Evolutionary conservation across 208 protist species (phyloP), one percentile per base, ranked within the genome.

Genomic region (Herpetomonas tarakana): DNA sequence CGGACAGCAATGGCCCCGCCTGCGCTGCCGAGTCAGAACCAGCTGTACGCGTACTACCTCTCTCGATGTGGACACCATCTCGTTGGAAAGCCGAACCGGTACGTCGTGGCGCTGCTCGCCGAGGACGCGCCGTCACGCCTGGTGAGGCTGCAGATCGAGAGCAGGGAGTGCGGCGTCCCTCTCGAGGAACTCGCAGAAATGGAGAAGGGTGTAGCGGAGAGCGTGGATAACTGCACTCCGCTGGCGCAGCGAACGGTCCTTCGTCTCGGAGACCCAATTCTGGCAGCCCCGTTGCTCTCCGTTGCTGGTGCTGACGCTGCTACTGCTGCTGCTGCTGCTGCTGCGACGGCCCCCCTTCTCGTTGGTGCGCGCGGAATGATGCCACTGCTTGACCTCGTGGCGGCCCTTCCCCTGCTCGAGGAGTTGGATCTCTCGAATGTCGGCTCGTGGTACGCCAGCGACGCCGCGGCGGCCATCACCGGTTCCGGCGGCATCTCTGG

Each of bases 41-140:
- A 92, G 27, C 74, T 92, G 30, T 86, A 81, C 58, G 72, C 78
- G 29, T 76, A 85, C 49, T 92, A 88, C 57, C 53, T 84, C 45
- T 63, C 68, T 9, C 66, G 75, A 18, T 92, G 85, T 49, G 81
- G 81, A 3, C 67, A 77, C 38, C 66, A 82, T 45, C 56, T 68
- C 9, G 81, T 92, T 44, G 62, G 65, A 2, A 81, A 78, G 55
- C 81, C 85, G 9, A 81, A 83, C 35, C 31, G 29, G 21, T 60
- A 68, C n/a, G 71, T 86, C 57, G 58, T 88, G 11, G 39, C 44
- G 25, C 74, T 92, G 1, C 59, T 92, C 1, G 66, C 45, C 2
- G 79, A 91, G 31, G 81, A 86, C 64, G 65, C 72, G n/a, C 24
- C 50, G 11, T 76, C 77, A 11, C 79, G 68, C 46, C 19, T 52